Conservation (phyloP, 1,284 basidiomycete genomes). For the Inonotus hispidus region DNA sequence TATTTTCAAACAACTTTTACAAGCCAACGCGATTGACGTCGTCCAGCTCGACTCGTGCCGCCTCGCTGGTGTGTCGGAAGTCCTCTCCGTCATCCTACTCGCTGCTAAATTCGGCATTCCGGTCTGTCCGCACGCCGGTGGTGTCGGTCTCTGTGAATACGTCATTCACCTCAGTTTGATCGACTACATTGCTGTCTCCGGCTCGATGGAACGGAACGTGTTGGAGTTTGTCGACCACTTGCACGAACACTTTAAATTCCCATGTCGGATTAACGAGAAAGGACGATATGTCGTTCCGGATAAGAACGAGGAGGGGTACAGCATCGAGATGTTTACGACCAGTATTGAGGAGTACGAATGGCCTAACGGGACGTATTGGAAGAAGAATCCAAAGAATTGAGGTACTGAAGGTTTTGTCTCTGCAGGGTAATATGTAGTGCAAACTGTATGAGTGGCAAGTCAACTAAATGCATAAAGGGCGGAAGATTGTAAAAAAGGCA, state of each 20-base stretch:
- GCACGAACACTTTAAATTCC: slow-evolving; percentile 89
- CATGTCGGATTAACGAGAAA: slow-evolving; percentile 80
- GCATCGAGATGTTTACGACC: slow-evolving; percentile 71
- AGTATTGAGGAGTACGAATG: slow-evolving; percentile 74
- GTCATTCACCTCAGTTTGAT: slow-evolving; percentile 86
- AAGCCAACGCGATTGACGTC: slow-evolving; percentile 93
- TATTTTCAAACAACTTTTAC: slow-evolving; percentile 95
- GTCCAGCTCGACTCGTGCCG: slow-evolving; percentile 94
- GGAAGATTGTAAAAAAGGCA: too few relatives aligned
- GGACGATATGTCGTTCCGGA: slow-evolving; percentile 83
- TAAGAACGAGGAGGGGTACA: slow-evolving; percentile 66
- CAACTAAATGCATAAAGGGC: too few relatives aligned
- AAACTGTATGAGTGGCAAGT: too few relatives aligned
- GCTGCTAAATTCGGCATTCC: slow-evolving; percentile 87
- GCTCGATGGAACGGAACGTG: slow-evolving; percentile 89
- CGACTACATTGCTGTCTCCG: slow-evolving; percentile 90
- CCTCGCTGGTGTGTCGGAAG: slow-evolving; percentile 89
- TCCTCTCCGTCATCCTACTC: slow-evolving; percentile 91
- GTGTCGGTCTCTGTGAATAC: slow-evolving; percentile 93
- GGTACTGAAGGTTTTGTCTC: background rate
- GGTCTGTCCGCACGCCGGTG: slow-evolving; percentile 93
- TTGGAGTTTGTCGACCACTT: slow-evolving; percentile 87
- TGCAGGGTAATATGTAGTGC: background rate
- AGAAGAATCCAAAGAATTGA: slow-evolving; percentile 19
- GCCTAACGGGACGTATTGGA: slow-evolving; percentile 74